Conservation (phyloP, 2,329 filamentous ascomycete species). For the Cordyceps sp. region DNA sequence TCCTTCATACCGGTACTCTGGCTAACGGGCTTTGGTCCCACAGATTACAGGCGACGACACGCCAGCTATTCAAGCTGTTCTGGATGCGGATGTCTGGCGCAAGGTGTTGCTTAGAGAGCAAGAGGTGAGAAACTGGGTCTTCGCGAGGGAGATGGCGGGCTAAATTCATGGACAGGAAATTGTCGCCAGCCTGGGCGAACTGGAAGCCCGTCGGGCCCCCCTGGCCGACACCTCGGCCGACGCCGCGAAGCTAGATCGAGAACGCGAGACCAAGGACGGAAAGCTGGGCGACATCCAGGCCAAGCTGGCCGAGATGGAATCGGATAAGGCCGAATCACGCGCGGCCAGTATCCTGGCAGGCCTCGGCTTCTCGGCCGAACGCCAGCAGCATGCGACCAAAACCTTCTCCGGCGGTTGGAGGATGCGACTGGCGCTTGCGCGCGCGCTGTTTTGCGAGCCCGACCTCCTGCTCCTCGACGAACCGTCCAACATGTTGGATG, state of each 20-base stretch:
- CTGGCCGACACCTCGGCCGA: conserved; percentile 88
- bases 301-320: conserved; percentile 96
- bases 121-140: conserved; percentile 35
- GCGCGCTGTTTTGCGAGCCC: conserved; percentile 95
- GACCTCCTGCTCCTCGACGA: conserved; percentile 93
- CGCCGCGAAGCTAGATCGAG: conserved; percentile 67
- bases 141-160: background rate
- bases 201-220: conserved; percentile 61
- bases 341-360: conserved; percentile 93
- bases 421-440: conserved; percentile 88
- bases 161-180: conserved; percentile 42
- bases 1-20: background rate
- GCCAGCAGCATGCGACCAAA: conserved; percentile 84
- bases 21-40: conserved; percentile 3
- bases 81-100: conserved; percentile 96
- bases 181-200: conserved; percentile 51
- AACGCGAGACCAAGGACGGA: conserved; percentile 78
- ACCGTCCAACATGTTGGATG: conserved; percentile 99
- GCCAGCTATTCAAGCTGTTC: conserved; percentile 79
- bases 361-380: conserved; percentile 87
- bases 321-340: conserved; percentile 90
- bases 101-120: conserved; percentile 89
- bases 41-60: conserved; percentile 92
- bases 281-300: conserved; percentile 81
- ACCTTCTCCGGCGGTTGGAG: conserved; percentile 99